phyloP scores from a whole-genome alignment of 371 early-diverging fungal genomes.

The Sporodiniella umbellata region DNA sequence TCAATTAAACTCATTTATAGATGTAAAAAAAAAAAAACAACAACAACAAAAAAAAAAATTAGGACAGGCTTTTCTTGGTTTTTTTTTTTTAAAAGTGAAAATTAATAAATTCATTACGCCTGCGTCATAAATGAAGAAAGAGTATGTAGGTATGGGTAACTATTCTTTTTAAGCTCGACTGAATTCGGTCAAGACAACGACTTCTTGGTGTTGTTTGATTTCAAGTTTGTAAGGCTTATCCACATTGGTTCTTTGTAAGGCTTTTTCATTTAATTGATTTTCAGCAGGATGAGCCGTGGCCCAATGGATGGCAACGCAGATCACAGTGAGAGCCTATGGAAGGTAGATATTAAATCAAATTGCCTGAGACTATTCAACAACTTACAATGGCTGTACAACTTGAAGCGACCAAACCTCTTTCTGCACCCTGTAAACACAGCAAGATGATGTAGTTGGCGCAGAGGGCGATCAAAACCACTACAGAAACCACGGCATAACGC shows the following conservation, averaged over 20 bases:
- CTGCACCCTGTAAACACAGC: conserved; percentile 25
- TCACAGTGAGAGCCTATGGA: conserved; percentile 24
- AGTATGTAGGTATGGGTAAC: neutral
- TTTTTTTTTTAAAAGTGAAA: too few relatives aligned
- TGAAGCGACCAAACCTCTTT: conserved; percentile 40
- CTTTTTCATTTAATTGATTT: conserved; percentile 28
- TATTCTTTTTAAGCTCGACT: conserved; percentile 25
- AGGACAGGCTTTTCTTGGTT: too few relatives aligned
- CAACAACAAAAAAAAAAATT: neutral
- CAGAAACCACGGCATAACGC: conserved; percentile 41
- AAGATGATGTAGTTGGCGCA: conserved; percentile 39
- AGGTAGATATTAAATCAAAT: too few relatives aligned
- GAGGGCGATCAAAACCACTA: conserved; percentile 29
- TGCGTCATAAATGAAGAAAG: neutral
- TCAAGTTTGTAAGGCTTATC: conserved; percentile 45
- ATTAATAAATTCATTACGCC: neutral
- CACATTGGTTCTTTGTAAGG: conserved; percentile 18
- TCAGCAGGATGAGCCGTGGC: conserved; percentile 40
- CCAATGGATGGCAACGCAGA: conserved; percentile 36
- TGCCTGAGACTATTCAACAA: too few relatives aligned
- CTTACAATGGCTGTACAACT: conserved; percentile 32
- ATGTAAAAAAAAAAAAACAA: too few relatives aligned
- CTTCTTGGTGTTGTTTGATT: conserved; percentile 51
- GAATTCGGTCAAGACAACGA: conserved; percentile 40
- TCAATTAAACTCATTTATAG: conserved; percentile 7